Evolutionary conservation across 1,284 basidiomycete species (phyloP).

Genomic region (Porodaedalea pini): DNA sequence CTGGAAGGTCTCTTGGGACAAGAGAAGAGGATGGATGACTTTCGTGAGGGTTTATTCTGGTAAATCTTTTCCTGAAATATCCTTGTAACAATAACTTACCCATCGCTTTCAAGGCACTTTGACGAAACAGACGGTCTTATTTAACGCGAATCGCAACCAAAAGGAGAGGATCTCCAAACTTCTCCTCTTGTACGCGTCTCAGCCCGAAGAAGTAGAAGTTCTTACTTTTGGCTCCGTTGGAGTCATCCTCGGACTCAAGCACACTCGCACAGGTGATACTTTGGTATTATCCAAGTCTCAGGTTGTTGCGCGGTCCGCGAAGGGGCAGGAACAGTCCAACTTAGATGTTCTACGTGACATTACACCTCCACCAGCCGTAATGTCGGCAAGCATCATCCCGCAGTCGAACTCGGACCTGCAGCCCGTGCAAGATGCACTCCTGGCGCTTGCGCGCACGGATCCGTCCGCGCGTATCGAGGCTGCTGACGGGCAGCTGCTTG

Average conservation of each 20-base stretch:
- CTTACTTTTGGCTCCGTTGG: slow-evolving; percentile 83
- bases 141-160: slow-evolving; percentile 66
- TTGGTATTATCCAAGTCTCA: slow-evolving; percentile 45
- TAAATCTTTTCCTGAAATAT: slow-evolving; percentile 29
- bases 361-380: slow-evolving; percentile 69
- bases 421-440: slow-evolving; percentile 72
- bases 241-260: slow-evolving; percentile 77
- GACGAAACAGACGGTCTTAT: slow-evolving; percentile 57
- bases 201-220: slow-evolving; percentile 76
- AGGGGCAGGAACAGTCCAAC: slow-evolving; percentile 25
- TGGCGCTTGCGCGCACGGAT: slow-evolving; percentile 77
- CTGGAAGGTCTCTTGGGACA: slow-evolving; percentile 90
- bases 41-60: slow-evolving; percentile 89
- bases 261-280: slow-evolving; percentile 88
- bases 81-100: neutral
- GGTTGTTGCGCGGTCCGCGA: slow-evolving; percentile 20
- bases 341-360: slow-evolving; percentile 59
- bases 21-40: slow-evolving; percentile 84
- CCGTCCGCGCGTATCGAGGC: slow-evolving; percentile 76
- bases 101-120: slow-evolving; percentile 50
- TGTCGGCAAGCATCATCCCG: slow-evolving; percentile 77
- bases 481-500: slow-evolving; percentile 78
- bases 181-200: slow-evolving; percentile 76
- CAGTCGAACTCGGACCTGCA: slow-evolving; percentile 77
- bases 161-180: slow-evolving; percentile 76